These are phyloP conservation scores for Euphorbia lathyris DNA, from an alignment of 345 rosid species.

Conservation along the genomic window DNA sequence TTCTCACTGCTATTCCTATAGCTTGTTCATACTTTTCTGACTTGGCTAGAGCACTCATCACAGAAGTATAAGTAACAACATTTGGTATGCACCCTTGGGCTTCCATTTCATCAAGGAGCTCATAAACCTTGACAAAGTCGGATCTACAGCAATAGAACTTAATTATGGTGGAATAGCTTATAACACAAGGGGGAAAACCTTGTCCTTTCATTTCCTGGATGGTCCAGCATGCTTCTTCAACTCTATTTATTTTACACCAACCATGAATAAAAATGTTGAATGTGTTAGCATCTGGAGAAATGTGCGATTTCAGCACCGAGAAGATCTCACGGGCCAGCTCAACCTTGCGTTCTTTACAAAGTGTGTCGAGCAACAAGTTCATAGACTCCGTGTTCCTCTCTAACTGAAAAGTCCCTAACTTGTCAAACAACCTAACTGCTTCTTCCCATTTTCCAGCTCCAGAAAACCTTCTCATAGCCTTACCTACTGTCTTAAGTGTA, in stretches of 20 bases:
- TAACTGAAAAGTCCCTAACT: conserved; percentile 50
- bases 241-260: conserved; percentile 75
- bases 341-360: conserved; percentile 72
- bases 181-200: conserved; percentile 57
- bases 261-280: conserved; percentile 83
- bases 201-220: conserved; percentile 86
- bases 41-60: conserved; percentile 56
- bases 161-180: conserved; percentile 71
- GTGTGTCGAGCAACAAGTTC: conserved; percentile 74
- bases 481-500: conserved; percentile 49
- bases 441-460: conserved; percentile 89
- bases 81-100: conserved; percentile 60
- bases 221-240: conserved; percentile 85
- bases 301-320: conserved; percentile 54
- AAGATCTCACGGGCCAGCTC: conserved; percentile 60
- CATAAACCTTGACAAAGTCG: conserved; percentile 50
- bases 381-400: conserved; percentile 69
- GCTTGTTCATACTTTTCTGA: conserved; percentile 56
- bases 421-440: conserved; percentile 64
- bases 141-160: conserved; percentile 47
- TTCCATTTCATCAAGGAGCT: conserved; percentile 66
- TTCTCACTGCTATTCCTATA: conserved; percentile 41
- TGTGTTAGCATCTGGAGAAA: conserved; percentile 58
- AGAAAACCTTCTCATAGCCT: conserved; percentile 71
- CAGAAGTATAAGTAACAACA: conserved; percentile 64